These are phyloP conservation scores for Sporisorium sorghi DNA, from an alignment of 1,284 basidiomycete species.

Conservation along the genomic window DNA sequence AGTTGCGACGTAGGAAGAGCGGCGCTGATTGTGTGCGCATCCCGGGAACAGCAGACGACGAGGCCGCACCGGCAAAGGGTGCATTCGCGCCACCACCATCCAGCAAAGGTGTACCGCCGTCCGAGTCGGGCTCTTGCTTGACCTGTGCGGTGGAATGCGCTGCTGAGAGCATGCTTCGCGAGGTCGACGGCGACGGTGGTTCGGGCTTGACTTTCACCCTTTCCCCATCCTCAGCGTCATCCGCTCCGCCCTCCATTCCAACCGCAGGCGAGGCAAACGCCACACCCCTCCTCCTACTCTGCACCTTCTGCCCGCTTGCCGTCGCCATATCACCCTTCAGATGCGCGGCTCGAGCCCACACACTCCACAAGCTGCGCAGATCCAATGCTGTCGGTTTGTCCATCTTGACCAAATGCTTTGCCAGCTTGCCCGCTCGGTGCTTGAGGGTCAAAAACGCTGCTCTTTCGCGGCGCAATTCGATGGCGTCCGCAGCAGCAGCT, in stretches of 20 bases:
- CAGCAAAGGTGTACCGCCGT: neutral
- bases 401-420: conserved; percentile 12
- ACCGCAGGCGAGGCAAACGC: conserved; percentile 2
- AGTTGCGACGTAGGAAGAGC: conserved; percentile 39
- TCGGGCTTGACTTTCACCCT: conserved; percentile 24
- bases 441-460: conserved; percentile 13
- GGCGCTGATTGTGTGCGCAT: conserved; percentile 4
- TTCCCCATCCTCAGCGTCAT: neutral
- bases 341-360: conserved; percentile 29
- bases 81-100: neutral
- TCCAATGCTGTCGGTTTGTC: conserved; percentile 16
- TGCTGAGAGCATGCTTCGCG: neutral
- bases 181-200: conserved; percentile 8
- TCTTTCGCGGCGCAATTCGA: neutral
- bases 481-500: neutral
- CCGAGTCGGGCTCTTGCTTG: conserved; percentile 10
- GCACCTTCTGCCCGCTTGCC: conserved; percentile 1
- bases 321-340: neutral
- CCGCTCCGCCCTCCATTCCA: neutral
- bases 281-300: conserved; percentile 4
- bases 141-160: neutral
- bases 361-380: conserved; percentile 25
- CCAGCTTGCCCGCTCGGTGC: conserved; percentile 17
- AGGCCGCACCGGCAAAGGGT: neutral
- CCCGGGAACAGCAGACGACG: neutral